A percentile compares a stretch with the other conserved stretches of the same genome.
Evolutionary conservation across 2,329 filamentous ascomycete species (phyloP).

Genomic region (Colletotrichum sp.): DNA sequence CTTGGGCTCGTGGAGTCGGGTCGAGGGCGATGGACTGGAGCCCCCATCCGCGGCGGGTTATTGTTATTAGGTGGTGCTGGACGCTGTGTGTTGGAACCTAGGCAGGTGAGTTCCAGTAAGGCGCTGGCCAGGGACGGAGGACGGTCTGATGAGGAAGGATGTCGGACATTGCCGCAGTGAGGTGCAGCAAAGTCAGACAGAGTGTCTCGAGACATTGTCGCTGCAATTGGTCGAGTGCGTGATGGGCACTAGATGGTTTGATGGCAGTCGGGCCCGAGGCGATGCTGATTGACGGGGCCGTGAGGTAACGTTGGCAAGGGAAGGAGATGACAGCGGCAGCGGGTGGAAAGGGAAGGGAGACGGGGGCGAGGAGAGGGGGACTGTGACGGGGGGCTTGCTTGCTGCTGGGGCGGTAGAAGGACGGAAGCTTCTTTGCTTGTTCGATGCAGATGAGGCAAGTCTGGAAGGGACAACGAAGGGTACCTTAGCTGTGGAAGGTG

Average conservation of each 20-base stretch:
- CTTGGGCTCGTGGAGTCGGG: neutral
- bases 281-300: neutral
- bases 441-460: neutral
- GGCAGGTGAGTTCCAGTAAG: neutral
- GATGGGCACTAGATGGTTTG: neutral
- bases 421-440: slow-evolving; percentile 1
- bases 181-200: neutral
- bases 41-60: neutral
- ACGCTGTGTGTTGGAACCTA: neutral
- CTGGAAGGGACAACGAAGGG: neutral
- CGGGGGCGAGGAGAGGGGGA: neutral
- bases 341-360: neutral
- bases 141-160: neutral
- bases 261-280: neutral
- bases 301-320: neutral
- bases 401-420: neutral
- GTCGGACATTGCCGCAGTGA: slow-evolving; percentile 6
- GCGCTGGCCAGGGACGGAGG: neutral
- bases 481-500: neutral
- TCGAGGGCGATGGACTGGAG: neutral
- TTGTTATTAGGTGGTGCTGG: neutral
- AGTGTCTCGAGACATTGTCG: neutral
- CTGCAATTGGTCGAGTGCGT: neutral
- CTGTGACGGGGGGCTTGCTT: neutral
- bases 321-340: neutral